Base-by-base conservation (phyloP, 2,329 filamentous ascomycete genomes). In the Botryosphaeria dothidea region DNA sequence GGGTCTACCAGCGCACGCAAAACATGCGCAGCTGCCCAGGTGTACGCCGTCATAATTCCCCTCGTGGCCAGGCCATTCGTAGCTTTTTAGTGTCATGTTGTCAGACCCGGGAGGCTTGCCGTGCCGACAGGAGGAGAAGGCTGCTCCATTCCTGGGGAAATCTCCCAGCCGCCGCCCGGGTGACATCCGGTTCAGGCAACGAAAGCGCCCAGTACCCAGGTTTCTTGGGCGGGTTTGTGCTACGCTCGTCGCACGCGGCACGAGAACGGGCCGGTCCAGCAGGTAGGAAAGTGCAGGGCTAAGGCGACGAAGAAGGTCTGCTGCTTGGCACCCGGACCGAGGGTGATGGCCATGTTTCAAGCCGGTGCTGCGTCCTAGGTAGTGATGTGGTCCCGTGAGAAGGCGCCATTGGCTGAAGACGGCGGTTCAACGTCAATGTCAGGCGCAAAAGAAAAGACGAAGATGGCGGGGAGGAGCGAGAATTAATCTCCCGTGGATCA, bases 321-420 rank as follows among this genome's bases (percentile, higher is more conserved):
- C 3, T 57, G 52, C 31, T 36, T 21, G 19, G 31, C 2, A n/a
- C 13, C 13, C 31, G 51, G 19, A 31, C 23, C 36, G 46, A 54
- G 21, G 48, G n/a, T 19, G 19, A 36, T 54, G 34, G 61, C 27
- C 61, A 45, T 64, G 61, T 63, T 51, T 63, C 61, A 54, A 45
- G 27, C 25, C 23, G 29, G 48, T 63, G 61, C 43, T 56, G 36
- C 27, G 36, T 27, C n/a, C n/a, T 19, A 56, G 61, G 25, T 34
- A 21, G 27, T 64, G 48, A 64, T 46, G 61, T n/a, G 23, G 15
- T 46, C 61, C 51, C 38, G 49, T 64, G 61, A 46, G 25, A n/a
- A 15, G 23, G 34, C 7, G 15, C 31, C 8, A 17, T 36, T n/a
- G 25, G 17, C 17, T 5, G 11, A 41, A 15, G 17, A 46, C n/a